Evolutionary conservation across 164 flowering plant species (phyloP).

Genomic region (Tetracentron sinense): DNA sequence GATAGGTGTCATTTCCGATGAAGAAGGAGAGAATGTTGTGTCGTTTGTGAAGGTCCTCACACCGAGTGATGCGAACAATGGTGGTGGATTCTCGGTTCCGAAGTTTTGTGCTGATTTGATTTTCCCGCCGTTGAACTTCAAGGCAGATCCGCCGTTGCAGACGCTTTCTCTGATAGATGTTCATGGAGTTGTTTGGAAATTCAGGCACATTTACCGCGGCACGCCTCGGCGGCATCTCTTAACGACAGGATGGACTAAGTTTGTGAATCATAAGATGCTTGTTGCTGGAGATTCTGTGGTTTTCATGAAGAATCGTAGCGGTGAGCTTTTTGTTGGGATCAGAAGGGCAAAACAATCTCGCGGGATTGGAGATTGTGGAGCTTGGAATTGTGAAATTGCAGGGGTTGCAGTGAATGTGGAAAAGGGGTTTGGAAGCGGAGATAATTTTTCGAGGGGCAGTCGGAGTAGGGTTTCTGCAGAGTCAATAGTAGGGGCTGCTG

Average conservation of each 20-base stretch:
- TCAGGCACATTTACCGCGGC: conserved; percentile 63
- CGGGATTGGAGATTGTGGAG: conserved; percentile 9
- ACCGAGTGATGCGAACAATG: conserved; percentile 79
- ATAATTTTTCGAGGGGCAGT: conserved; percentile 26
- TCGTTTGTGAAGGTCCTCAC: conserved; percentile 64
- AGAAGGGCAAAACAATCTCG: conserved; percentile 32
- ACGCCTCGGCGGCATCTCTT: conserved; percentile 79
- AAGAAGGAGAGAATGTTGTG: conserved; percentile 17
- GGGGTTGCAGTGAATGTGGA: conserved; percentile 5
- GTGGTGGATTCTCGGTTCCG: conserved; percentile 91
- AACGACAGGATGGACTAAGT: conserved; percentile 92
- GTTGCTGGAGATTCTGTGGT: conserved; percentile 78
- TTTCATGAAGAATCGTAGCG: conserved; percentile 40
- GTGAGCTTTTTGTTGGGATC: conserved; percentile 50
- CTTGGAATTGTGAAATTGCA: conserved; percentile 20
- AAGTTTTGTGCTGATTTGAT: conserved; percentile 72
- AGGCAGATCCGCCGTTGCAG: conserved; percentile 73
- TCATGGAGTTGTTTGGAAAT: conserved; percentile 53
- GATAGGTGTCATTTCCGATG: not conserved
- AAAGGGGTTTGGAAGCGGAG: conserved; percentile 5
- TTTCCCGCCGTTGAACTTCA: conserved; percentile 54
- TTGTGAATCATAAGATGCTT: conserved; percentile 69
- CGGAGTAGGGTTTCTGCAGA: conserved; percentile 33
- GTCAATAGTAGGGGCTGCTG: conserved; percentile 36
- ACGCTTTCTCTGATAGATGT: conserved; percentile 42